phyloP scores from a whole-genome alignment of 2,329 filamentous ascomycete genomes.

The Hypoxylon sp. region DNA sequence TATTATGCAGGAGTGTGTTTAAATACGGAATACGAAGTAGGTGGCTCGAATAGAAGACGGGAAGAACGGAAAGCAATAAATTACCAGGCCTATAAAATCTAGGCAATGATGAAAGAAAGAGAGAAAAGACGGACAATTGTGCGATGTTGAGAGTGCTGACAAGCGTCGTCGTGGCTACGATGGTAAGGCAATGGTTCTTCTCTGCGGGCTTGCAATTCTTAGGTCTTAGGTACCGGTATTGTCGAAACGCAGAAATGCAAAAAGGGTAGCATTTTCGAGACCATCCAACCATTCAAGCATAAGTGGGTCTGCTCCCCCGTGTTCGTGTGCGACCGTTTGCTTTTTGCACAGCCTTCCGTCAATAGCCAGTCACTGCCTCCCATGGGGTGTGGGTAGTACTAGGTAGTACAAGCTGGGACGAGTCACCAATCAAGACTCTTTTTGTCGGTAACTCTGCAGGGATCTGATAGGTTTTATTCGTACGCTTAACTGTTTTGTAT shows the following conservation, averaged over 20 bases:
- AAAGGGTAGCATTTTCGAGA: slow-evolving; percentile 31
- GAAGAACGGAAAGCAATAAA: slow-evolving; percentile 34
- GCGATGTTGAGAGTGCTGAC: slow-evolving; percentile 10
- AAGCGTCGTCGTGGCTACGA: slow-evolving; percentile 21
- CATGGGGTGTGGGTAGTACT: slow-evolving; percentile 15
- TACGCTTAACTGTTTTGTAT: too few species aligned
- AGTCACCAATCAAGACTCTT: slow-evolving; percentile 19
- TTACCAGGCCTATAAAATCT: slow-evolving; percentile 21
- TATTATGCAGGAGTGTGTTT: slow-evolving; percentile 32
- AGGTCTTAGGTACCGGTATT: background rate
- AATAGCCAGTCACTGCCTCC: slow-evolving; percentile 17
- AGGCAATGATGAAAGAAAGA: slow-evolving; percentile 14
- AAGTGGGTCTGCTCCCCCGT: slow-evolving; percentile 27
- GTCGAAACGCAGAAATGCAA: slow-evolving; percentile 36
- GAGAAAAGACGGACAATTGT: slow-evolving; percentile 6
- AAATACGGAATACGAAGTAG: too few species aligned
- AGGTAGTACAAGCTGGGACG: slow-evolving; percentile 7
- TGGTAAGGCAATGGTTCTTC: slow-evolving; percentile 10
- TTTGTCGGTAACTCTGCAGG: slow-evolving; percentile 15
- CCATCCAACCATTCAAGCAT: slow-evolving; percentile 6
- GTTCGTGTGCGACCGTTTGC: slow-evolving; percentile 28
- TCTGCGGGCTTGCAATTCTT: slow-evolving; percentile 3
- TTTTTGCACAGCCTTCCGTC: slow-evolving; percentile 34
- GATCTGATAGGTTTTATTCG: too few species aligned
- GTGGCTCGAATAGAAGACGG: slow-evolving; percentile 32